phyloP scores from a whole-genome alignment of 2,329 filamentous ascomycete genomes.

The Rhynchosporium secalis region DNA sequence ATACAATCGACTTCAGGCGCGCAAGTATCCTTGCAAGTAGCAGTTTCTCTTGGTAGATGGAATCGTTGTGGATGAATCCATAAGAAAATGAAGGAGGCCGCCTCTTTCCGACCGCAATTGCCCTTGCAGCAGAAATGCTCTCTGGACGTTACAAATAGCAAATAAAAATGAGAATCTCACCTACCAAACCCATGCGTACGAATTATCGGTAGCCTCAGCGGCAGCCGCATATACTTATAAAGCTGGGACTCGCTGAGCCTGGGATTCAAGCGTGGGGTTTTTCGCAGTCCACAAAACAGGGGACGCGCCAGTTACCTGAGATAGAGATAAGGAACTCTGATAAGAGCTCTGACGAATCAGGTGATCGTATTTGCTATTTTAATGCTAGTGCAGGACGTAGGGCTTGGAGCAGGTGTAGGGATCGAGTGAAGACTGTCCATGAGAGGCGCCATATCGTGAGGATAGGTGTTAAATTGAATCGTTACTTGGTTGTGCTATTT shows the following conservation, averaged over 20 bases:
- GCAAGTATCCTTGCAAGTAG: neutral
- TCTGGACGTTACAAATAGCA: neutral
- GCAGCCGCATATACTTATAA: neutral
- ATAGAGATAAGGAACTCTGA: constrained; percentile 17
- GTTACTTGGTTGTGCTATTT: no score
- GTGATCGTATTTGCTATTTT: neutral
- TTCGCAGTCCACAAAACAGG: neutral
- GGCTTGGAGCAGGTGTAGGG: constrained; percentile 14
- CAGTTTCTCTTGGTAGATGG: neutral
- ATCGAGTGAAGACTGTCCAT: constrained; percentile 17
- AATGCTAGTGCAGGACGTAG: neutral
- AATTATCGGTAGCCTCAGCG: constrained; percentile 3
- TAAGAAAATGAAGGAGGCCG: neutral
- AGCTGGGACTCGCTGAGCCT: neutral
- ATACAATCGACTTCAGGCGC: neutral
- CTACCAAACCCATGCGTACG: neutral
- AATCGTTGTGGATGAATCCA: neutral
- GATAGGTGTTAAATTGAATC: no score
- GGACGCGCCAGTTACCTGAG: neutral
- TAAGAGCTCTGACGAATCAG: constrained; percentile 24
- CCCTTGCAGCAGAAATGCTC: neutral
- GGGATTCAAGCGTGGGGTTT: constrained; percentile 1
- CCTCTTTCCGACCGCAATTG: constrained; percentile 1
- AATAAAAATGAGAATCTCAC: neutral
- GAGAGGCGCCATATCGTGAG: no score